Evolutionary conservation across 495 filamentous ascomycete species (phyloP), one percentile per base, ranked within the genome.

Genomic region (Astrothelium macrocarpum): DNA sequence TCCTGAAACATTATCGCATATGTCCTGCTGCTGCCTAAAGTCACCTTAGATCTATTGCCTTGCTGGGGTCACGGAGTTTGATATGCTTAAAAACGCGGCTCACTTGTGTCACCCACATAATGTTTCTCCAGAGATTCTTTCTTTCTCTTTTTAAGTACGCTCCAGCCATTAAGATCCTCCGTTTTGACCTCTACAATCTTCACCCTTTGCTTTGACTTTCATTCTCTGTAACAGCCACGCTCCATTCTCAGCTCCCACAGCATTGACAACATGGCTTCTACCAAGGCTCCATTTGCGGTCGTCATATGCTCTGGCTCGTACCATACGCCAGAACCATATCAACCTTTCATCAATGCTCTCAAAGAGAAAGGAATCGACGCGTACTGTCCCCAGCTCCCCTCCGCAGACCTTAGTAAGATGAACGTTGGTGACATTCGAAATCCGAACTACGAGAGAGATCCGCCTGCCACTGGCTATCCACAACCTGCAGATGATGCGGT

Each of bases 381-480:
- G 0, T 65, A 75, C 61, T 78, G 73, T 42, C 76, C 74, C 10
- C 73, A 75, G 49, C 67, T 75, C 10, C 75, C 75, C 18, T 75
- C 70, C 10, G 61, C 70, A 29, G 69, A 74, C 49, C 70, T 73
- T 20, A 64, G 16, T 23, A 67, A 71, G 14, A 67, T 75, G 0
- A 73, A 75, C 34, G 70, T 75, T 5, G 49, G 49, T 25, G 68
- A 76, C 53, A 20, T 69, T 1, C 64, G 62, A 36, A 66, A 73
- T 32, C 70, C 73, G 0, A 66, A 73, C 59, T 73, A 72, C 42
- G 67, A 76, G 53, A 69, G 70, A 25, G 68, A 60, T n/a, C 67
- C 71, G 42, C 72, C 72, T 0, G n/a, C 34, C 7, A 66, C 49
- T 12, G 71, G 76, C 3, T 73, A 75, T 39, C 76, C 76, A 23